Conservation (phyloP, 31 red algal genomes). For the Odonthalia washingtoniensis region DNA sequence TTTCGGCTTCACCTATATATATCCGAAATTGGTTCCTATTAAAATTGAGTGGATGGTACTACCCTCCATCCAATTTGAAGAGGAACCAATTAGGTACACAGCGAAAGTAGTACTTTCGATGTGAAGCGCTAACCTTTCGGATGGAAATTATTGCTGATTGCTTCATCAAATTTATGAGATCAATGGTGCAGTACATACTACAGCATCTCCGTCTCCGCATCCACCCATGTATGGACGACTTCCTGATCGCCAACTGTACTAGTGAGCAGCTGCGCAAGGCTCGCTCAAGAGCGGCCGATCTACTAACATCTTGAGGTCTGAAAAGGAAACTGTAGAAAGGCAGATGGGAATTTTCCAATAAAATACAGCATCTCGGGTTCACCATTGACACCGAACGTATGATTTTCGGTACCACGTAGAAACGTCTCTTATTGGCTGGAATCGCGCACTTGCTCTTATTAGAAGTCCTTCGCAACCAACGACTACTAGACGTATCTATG, state of each 20-base stretch:
- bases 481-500: constrained; percentile 6
- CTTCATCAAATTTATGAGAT: constrained; percentile 30
- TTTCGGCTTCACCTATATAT: constrained; percentile 36
- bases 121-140: constrained; percentile 36
- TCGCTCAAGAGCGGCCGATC: not conserved
- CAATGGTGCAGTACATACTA: constrained; percentile 4
- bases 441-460: not conserved
- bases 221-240: constrained; percentile 41
- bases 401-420: not conserved
- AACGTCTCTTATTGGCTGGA: not conserved
- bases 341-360: constrained; percentile 13
- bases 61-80: too few relatives aligned
- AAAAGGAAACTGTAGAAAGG: constrained; percentile 5
- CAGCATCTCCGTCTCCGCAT: constrained; percentile 27
- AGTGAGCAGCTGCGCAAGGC: not conserved
- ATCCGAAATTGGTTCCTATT: constrained; percentile 40
- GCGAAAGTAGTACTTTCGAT: constrained; percentile 27
- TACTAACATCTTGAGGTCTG: not conserved
- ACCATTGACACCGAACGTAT: not conserved
- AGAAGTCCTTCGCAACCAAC: not conserved
- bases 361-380: constrained; percentile 36
- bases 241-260: constrained; percentile 20
- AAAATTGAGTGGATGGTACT: not conserved
- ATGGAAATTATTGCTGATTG: constrained; percentile 6
- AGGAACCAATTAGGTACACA: not conserved